Percentiles rank a stretch among this genome's conserved stretches.
phyloP scores from a whole-genome alignment of 1,139 yeast genomes.

The Saccharomyces hybrid region DNA sequence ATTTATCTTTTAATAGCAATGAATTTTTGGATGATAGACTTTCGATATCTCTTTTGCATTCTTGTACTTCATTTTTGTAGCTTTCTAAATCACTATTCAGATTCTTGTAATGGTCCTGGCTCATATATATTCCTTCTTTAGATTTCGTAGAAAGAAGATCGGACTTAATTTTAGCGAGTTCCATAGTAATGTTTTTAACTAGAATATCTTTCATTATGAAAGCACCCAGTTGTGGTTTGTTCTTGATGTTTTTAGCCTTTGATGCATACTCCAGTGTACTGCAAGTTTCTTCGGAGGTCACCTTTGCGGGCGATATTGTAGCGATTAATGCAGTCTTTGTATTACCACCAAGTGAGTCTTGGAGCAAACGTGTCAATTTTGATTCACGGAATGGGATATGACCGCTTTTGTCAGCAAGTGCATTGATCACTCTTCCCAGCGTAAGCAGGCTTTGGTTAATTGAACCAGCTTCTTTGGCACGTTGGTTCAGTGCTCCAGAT shows the following conservation, averaged over 20 bases:
- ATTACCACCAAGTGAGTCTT: slow-evolving; percentile 60
- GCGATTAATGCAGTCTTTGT: slow-evolving; percentile 61
- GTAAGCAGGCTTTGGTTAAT: slow-evolving; percentile 60
- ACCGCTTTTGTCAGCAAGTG: slow-evolving; percentile 38
- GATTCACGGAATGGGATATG: slow-evolving; percentile 64
- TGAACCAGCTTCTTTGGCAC: slow-evolving; percentile 64
- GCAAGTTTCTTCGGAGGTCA: slow-evolving; percentile 53
- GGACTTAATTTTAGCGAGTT: slow-evolving; percentile 46
- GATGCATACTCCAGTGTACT: slow-evolving; percentile 61
- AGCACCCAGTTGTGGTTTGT: slow-evolving; percentile 48
- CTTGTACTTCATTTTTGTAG: slow-evolving; percentile 40
- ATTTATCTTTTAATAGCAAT: slow-evolving; percentile 23
- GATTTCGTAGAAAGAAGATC: slow-evolving; percentile 55
- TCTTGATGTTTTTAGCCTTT: slow-evolving; percentile 57
- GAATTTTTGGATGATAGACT: slow-evolving; percentile 32
- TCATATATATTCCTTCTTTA: slow-evolving; percentile 58
- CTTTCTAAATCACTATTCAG: slow-evolving; percentile 41
- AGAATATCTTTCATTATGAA: slow-evolving; percentile 46
- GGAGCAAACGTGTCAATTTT: slow-evolving; percentile 53
- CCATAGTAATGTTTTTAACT: slow-evolving; percentile 49
- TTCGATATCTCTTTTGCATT: slow-evolving; percentile 35
- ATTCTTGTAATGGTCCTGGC: slow-evolving; percentile 49
- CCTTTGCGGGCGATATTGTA: slow-evolving; percentile 59
- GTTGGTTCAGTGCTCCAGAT: slow-evolving; percentile 50
- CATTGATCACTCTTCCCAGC: slow-evolving; percentile 56